These are phyloP conservation scores for Cyclostephanos tholiformis DNA, from an alignment of 108 stramenopile genomes.

Conservation along the genomic window DNA sequence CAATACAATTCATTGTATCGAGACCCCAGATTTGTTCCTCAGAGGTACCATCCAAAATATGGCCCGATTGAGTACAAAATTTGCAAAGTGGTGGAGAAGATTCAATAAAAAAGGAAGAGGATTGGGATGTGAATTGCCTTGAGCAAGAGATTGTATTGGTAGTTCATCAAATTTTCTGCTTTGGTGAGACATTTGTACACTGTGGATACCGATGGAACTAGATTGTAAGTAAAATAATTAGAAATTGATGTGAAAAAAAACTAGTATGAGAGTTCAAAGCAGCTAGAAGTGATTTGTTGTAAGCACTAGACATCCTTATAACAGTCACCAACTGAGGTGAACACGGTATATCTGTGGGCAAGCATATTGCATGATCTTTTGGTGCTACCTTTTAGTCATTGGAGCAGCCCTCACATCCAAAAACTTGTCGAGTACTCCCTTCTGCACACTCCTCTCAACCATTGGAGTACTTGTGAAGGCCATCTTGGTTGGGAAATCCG, in stretches of 20 bases:
- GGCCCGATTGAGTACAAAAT: constrained; percentile 20
- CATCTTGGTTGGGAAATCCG: too few species aligned
- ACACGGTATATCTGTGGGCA: too few species aligned
- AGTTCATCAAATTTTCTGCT: background rate
- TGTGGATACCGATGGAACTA: constrained; percentile 12
- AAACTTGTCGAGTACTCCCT: background rate
- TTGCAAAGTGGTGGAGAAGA: background rate
- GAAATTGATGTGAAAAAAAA: too few species aligned
- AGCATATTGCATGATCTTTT: background rate
- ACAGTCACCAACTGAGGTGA: too few species aligned
- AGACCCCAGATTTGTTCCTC: too few species aligned
- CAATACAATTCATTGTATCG: too few species aligned
- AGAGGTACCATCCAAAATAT: too few species aligned
- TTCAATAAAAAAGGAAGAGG: background rate
- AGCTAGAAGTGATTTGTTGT: too few species aligned
- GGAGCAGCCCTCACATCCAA: too few species aligned
- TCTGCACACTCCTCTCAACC: background rate
- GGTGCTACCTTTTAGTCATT: background rate
- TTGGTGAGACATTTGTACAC: background rate
- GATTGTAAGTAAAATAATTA: background rate
- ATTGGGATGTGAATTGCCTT: constrained; percentile 4
- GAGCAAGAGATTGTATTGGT: constrained; percentile 1
- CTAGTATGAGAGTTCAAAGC: too few species aligned
- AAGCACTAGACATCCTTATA: too few species aligned
- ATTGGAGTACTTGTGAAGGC: too few species aligned